phyloP scores from a whole-genome alignment of 768 basidiomycete genomes.

The Trametes cingulata region DNA sequence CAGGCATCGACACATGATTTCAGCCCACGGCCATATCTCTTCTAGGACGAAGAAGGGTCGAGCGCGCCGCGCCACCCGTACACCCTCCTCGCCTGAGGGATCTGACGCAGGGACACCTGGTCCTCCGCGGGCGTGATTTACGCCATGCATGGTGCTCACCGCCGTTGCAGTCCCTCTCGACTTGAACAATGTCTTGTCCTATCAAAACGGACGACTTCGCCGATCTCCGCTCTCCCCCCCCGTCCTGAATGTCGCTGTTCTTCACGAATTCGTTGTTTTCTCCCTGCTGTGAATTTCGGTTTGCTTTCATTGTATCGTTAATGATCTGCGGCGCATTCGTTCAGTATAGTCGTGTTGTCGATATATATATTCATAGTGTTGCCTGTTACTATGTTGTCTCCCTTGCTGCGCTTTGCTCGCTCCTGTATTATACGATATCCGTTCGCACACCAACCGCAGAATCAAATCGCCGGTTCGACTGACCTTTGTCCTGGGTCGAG shows the following conservation, averaged over 20 bases:
- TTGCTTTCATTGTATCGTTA: background rate
- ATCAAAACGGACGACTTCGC: too few species aligned
- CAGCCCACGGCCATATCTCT: slow-evolving; percentile 52
- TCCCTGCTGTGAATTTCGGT: background rate
- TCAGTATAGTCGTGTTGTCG: background rate
- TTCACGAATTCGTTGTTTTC: background rate
- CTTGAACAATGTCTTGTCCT: too few species aligned
- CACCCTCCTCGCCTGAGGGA: slow-evolving; percentile 14
- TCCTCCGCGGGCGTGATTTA: slow-evolving; percentile 17
- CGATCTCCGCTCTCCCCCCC: too few species aligned
- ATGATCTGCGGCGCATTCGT: background rate
- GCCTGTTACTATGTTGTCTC: background rate
- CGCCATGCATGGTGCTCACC: background rate
- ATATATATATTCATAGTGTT: background rate
- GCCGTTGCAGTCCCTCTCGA: too few species aligned
- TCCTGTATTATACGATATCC: background rate
- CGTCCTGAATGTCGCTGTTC: too few species aligned
- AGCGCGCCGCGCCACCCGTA: slow-evolving; percentile 27
- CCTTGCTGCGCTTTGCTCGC: background rate
- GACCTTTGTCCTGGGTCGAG: background rate
- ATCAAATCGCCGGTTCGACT: slow-evolving; percentile 2
- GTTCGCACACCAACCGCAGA: background rate
- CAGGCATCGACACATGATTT: slow-evolving; percentile 58
- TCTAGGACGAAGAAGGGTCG: slow-evolving; percentile 48
- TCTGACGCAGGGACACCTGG: slow-evolving; percentile 26